Base-by-base conservation (phyloP, 164 flowering plant species). In the Annona squamosa region DNA sequence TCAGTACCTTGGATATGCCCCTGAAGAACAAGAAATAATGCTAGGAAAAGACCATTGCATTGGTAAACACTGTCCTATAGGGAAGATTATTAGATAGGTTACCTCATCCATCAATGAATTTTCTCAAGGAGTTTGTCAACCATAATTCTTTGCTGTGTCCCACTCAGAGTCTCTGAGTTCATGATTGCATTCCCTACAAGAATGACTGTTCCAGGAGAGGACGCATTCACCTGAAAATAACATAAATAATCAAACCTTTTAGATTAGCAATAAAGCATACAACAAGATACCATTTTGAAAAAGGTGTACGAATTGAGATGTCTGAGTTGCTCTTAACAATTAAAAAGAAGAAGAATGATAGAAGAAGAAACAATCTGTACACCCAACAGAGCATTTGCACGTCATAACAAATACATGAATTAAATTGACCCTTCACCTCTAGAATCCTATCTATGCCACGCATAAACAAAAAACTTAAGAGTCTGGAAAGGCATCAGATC, bases 91-190 rank as follows among this genome's bases (percentile, higher is more conserved):
- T 26, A 26, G 37, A 26, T 26, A 26, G 37, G 37, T 52, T 52
- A 52, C 59, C 59, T 10, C 59, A 52, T 52, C 13, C 13, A 16
- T 83, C 80, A 81, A 63, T 87, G 82, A 48, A 86, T 62, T 81
- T 81, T 93, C 79, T 88, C 84, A 47, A 92, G 82, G 48, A 95
- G 83, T 73, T 85, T 87, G 18, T 91, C 96, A 70, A 86, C 98
- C 92, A 86, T 84, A 43, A 85, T 85, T 77, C 80, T 88, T 83
- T 95, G 99, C 81, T 95, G 94, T 5, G 78, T 82, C 4, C 81
- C 77, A 70, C 86, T 90, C 74, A 90, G 65, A 13, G 85, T 75
- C 79, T 91, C 99, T 0, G 99, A 87, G 43, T 85, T 85, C 91
- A 82, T 84, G 71, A 94, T 87, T 44, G 97, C 90, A 79, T 94